phyloP scores from a whole-genome alignment of 148 eudicot species.

The Mesembryanthemum crystallinum region DNA sequence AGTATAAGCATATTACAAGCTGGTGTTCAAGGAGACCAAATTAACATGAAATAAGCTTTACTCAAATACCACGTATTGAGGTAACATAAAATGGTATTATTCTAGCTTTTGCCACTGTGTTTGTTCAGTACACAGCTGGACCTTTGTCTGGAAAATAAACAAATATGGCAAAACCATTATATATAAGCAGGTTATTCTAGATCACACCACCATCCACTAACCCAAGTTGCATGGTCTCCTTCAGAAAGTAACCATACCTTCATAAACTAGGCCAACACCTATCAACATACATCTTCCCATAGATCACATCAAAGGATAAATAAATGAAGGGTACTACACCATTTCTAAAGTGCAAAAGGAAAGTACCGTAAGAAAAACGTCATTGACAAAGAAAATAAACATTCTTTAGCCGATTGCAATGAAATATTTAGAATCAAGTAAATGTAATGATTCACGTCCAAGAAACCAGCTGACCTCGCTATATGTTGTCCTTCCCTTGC shows the following conservation, averaged over 20 bases:
- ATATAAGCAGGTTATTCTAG: background rate
- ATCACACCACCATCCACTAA: background rate
- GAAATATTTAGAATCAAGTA: background rate
- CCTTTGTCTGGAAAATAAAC: background rate
- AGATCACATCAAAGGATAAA: background rate
- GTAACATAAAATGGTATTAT: background rate
- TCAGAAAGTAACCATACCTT: background rate
- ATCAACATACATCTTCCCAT: background rate
- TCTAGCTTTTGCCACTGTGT: background rate
- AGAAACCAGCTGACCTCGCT: conserved; percentile 63
- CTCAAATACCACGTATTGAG: background rate
- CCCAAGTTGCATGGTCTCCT: background rate
- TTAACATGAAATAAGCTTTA: background rate
- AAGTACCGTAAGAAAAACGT: background rate
- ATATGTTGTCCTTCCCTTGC: conserved; percentile 98
- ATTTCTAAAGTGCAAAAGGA: background rate
- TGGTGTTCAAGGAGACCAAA: background rate
- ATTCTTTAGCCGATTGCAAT: background rate
- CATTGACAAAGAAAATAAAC: background rate
- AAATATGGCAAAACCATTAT: background rate
- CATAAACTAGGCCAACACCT: background rate
- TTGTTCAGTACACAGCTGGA: background rate
- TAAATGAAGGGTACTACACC: background rate
- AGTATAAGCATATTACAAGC: background rate
- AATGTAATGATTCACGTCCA: background rate